phyloP scores from a whole-genome alignment of 2,329 filamentous ascomycete genomes.

The Fusarium paranaense region DNA sequence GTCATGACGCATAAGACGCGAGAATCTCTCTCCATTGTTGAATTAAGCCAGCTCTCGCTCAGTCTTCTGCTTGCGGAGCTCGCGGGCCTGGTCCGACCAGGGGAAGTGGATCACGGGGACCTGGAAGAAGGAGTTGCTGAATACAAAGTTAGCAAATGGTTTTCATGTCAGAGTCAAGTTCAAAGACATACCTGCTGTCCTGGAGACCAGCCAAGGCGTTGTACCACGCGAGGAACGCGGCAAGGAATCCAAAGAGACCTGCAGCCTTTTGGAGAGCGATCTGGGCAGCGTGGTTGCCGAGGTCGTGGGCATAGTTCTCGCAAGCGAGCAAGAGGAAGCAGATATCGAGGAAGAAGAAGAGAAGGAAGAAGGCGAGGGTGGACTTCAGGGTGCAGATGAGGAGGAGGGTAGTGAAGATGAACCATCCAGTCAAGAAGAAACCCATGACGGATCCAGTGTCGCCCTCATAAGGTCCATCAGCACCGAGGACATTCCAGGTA shows the following conservation, averaged over 20 bases:
- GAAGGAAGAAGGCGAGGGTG: constrained; percentile 80
- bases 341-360: constrained; percentile 83
- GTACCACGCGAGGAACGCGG: constrained; percentile 88
- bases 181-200: constrained; percentile 70
- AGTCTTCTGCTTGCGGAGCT: constrained; percentile 62
- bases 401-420: constrained; percentile 84
- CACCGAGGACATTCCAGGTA: constrained; percentile 68
- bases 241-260: constrained; percentile 82
- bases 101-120: constrained; percentile 95
- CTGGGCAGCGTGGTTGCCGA: constrained; percentile 60
- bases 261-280: constrained; percentile 73
- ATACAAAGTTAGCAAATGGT: constrained; percentile 48
- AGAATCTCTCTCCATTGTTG: constrained; percentile 4
- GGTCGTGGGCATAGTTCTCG: constrained; percentile 68
- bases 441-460: constrained; percentile 70
- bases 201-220: constrained; percentile 86
- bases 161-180: not conserved
- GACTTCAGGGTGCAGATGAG: constrained; percentile 81
- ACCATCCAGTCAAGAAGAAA: constrained; percentile 83
- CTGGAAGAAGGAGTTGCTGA: constrained; percentile 87
- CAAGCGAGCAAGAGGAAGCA: constrained; percentile 79
- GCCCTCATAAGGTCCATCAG: constrained; percentile 59
- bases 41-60: constrained; percentile 42
- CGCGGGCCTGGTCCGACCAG: constrained; percentile 84
- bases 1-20: constrained; percentile 36